These are phyloP conservation scores for Aspergillus homomorphus DNA, from an alignment of 495 filamentous ascomycete genomes.

Conservation along the genomic window DNA sequence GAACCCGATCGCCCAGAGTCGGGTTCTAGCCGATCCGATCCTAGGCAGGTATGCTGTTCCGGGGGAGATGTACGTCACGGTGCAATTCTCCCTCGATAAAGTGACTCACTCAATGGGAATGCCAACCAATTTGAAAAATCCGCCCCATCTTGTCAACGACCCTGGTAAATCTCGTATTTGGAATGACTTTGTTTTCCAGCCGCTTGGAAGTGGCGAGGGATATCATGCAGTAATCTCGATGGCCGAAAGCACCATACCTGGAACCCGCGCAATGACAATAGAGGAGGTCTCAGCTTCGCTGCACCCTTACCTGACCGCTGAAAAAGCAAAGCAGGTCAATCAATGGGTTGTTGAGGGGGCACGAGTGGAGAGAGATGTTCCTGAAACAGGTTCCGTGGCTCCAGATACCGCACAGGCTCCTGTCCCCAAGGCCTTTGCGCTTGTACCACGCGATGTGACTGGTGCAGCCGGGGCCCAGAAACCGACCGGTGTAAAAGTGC, in stretches of 20 bases:
- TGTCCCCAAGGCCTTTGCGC: neutral
- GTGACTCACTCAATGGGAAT: slow-evolving; percentile 6
- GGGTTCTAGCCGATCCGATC: slow-evolving; percentile 19
- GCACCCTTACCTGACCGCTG: slow-evolving; percentile 21
- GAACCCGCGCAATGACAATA: neutral
- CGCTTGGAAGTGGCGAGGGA: slow-evolving; percentile 19
- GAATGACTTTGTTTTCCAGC: slow-evolving; percentile 24
- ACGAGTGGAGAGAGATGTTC: slow-evolving; percentile 5
- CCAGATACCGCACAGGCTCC: neutral
- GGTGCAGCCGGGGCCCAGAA: neutral
- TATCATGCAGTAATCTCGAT: slow-evolving; percentile 14
- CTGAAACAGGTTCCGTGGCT: neutral
- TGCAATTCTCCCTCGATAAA: slow-evolving; percentile 15
- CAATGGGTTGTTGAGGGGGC: slow-evolving; percentile 23
- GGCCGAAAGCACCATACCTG: slow-evolving; percentile 1
- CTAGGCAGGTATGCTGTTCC: slow-evolving; percentile 1
- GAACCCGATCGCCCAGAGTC: slow-evolving; percentile 16
- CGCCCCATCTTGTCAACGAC: slow-evolving; percentile 10
- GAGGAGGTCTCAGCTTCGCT: neutral
- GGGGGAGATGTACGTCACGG: slow-evolving; percentile 22
- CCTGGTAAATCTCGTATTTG: slow-evolving; percentile 22
- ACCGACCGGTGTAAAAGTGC: slow-evolving; percentile 19
- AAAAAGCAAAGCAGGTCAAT: slow-evolving; percentile 27
- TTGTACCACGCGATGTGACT: neutral
- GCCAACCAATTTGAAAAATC: slow-evolving; percentile 14